These are phyloP conservation scores for Metarhizium anisopliae DNA, from an alignment of 2,329 filamentous ascomycete species.

Conservation along the genomic window DNA sequence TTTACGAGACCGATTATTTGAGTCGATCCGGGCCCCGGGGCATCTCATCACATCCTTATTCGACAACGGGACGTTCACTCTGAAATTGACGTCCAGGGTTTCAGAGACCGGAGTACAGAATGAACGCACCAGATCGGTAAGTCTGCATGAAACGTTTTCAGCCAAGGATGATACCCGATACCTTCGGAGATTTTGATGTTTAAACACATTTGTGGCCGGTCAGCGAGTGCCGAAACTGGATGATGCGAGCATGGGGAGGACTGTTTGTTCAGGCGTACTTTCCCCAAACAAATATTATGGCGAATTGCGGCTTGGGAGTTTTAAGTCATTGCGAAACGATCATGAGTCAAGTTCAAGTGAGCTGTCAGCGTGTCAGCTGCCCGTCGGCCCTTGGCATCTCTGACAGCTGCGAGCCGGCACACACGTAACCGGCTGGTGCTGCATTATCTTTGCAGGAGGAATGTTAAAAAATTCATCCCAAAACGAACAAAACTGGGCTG, in stretches of 20 bases:
- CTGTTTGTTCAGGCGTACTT: neutral
- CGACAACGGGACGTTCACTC: neutral
- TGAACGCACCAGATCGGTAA: conserved; percentile 51
- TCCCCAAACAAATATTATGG: neutral
- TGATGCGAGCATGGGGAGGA: neutral
- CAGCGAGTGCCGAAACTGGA: neutral
- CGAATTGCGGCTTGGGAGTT: neutral
- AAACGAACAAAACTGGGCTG: neutral
- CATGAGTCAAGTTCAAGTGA: neutral
- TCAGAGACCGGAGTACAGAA: conserved; percentile 18
- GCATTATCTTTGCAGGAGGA: neutral
- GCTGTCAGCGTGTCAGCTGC: neutral
- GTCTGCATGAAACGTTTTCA: conserved; percentile 13
- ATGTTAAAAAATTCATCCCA: neutral
- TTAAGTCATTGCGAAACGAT: neutral
- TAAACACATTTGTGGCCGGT: neutral
- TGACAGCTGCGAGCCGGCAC: neutral
- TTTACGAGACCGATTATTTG: too few relatives aligned
- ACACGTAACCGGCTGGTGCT: neutral
- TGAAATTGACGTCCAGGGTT: neutral
- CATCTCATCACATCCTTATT: neutral
- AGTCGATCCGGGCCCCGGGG: neutral
- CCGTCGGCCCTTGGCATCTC: neutral
- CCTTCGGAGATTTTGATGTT: neutral
- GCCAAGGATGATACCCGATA: neutral